phyloP scores from a whole-genome alignment of 352 stramenopile genomes.

The Halophytophthora batemanensis region DNA sequence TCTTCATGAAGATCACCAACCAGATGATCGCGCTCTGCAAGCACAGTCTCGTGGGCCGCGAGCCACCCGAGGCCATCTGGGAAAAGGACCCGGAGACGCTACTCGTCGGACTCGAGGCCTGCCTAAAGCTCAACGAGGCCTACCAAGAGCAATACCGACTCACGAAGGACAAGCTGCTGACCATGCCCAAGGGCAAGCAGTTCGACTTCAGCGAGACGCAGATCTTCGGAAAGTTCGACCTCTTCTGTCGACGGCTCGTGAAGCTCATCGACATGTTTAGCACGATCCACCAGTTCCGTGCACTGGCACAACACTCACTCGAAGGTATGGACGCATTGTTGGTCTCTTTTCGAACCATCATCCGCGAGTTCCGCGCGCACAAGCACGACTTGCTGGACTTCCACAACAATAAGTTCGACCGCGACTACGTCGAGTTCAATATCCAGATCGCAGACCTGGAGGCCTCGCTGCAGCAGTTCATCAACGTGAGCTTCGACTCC shows the following conservation, averaged over 20 bases:
- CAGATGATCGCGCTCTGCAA: slow-evolving; percentile 88
- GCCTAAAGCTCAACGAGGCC: slow-evolving; percentile 86
- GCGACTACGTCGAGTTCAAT: slow-evolving; percentile 94
- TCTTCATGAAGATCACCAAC: slow-evolving; percentile 91
- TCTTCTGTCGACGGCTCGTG: slow-evolving; percentile 86
- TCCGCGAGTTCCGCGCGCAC: slow-evolving; percentile 71
- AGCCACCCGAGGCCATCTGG: slow-evolving; percentile 67
- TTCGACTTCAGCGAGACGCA: slow-evolving; percentile 90
- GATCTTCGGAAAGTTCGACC: slow-evolving; percentile 90
- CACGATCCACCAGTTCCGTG: slow-evolving; percentile 91
- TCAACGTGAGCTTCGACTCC: slow-evolving; percentile 87
- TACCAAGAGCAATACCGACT: slow-evolving; percentile 90
- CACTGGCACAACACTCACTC: slow-evolving; percentile 85
- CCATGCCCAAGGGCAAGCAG: slow-evolving; percentile 88
- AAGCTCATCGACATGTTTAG: slow-evolving; percentile 92
- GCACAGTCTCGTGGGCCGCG: slow-evolving; percentile 52
- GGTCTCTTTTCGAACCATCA: slow-evolving; percentile 79
- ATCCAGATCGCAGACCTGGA: slow-evolving; percentile 90
- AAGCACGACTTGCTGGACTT: slow-evolving; percentile 88
- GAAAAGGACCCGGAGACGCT: slow-evolving; percentile 69
- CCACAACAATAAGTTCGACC: slow-evolving; percentile 90
- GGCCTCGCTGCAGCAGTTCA: slow-evolving; percentile 86
- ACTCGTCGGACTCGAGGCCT: slow-evolving; percentile 66
- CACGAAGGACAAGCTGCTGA: slow-evolving; percentile 87
- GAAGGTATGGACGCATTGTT: slow-evolving; percentile 88